These are phyloP conservation scores for Planoprotostelium fungivorum DNA, from an alignment of 78 protist genomes.

Conservation along the genomic window DNA sequence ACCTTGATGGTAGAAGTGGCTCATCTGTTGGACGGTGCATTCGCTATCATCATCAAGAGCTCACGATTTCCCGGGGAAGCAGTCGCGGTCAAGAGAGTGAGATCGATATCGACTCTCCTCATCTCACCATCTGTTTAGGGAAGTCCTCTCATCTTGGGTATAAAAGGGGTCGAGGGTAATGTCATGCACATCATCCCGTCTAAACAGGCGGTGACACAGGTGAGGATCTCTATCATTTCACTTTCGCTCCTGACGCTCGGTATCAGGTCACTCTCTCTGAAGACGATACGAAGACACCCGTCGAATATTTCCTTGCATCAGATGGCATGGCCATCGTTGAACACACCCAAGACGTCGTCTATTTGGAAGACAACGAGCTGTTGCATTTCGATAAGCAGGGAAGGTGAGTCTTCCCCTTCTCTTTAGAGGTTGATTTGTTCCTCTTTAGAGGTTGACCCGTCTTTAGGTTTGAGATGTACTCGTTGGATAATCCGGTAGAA, in stretches of 20 bases:
- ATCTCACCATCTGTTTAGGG: not conserved
- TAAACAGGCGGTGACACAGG: not conserved
- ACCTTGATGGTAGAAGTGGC: slow-evolving; percentile 1
- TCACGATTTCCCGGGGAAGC: slow-evolving; percentile 62
- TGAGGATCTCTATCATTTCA: not conserved
- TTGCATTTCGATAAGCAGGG: slow-evolving; percentile 15
- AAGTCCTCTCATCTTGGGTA: not conserved
- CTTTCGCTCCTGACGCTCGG: not conserved
- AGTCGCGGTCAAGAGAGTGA: slow-evolving; percentile 19
- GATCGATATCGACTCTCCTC: not conserved
- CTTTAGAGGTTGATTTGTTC: not conserved
- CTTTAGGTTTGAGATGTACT: not conserved
- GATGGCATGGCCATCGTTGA: slow-evolving; percentile 78
- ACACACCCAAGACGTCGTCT: slow-evolving; percentile 62
- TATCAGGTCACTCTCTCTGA: not conserved
- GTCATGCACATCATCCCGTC: slow-evolving; percentile 9
- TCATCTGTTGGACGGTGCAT: slow-evolving; percentile 61
- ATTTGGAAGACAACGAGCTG: slow-evolving; percentile 78
- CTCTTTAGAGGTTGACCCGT: not conserved
- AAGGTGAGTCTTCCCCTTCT: not conserved
- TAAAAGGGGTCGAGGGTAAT: not conserved
- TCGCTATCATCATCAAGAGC: slow-evolving; percentile 61
- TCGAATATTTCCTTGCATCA: slow-evolving; percentile 67
- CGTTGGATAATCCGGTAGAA: not conserved
- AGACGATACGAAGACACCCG: not conserved